Evolutionary conservation across 2,329 filamentous ascomycete genomes (phyloP), one percentile per base, ranked within the genome.

Genomic region (Fusarium avenaceum): DNA sequence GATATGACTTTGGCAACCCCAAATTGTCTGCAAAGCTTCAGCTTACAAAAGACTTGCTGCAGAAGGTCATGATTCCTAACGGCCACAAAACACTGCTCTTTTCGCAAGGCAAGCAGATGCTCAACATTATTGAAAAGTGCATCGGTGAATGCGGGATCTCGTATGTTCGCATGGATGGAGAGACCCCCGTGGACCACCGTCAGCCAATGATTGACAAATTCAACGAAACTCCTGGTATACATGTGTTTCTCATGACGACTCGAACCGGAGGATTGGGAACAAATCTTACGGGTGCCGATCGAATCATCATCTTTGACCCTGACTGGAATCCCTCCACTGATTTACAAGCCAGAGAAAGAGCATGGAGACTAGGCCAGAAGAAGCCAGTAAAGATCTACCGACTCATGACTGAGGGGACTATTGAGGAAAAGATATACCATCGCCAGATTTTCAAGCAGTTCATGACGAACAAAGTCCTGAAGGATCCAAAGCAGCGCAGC

Each of bases 271-370:
- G 96, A 1, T 83, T 99, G 15, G 96, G 96, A 7, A 91, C 97
- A 46, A 99, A 99, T 71, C 83, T 99, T 22, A 99, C 96, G 0
- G 96, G 96, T 9, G 96, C 96, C 7, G 93, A 97, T 76, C 89
- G 96, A 33, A 95, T 99, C 67, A 97, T 99, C 75, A 98, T 99
- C 55, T 99, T 96, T 75, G 96, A 99, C 74, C 96, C 96, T 0
- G 96, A 99, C 76, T 99, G 96, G 96, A 98, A 98, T 74, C 96
- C 95, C 3, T 97, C 95, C 0, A 98, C 95, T 0, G 96, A 99
- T 75, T 85, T 97, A 26, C 96, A 99, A 80, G 96, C 96, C 17
- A 90, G 96, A 47, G 96, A 99, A 79, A 88, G 96, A 74, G 96
- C 96, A 7, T 99, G 96, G 96, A 89, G 96, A 58, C 82, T 99